These are phyloP conservation scores for Eutrema salsugineum DNA, from an alignment of 441 rosid genomes.

Conservation along the genomic window DNA sequence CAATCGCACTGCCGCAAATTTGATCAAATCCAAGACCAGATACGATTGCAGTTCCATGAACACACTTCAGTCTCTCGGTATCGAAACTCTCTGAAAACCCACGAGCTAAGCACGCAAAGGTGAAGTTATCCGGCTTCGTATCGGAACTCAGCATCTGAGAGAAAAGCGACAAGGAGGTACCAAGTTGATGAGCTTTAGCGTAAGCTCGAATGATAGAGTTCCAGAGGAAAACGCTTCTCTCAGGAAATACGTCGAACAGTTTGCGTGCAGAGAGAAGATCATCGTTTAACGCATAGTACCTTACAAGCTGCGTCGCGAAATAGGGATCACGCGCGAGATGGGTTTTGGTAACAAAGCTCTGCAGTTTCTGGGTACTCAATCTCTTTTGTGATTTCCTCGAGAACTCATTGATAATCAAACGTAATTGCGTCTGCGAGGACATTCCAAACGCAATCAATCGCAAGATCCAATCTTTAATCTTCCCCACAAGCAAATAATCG, in stretches of 20 bases:
- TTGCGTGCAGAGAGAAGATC: slow-evolving; percentile 52
- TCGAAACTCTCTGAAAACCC: slow-evolving; percentile 54
- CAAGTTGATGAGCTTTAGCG: slow-evolving; percentile 43
- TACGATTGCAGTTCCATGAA: slow-evolving; percentile 54
- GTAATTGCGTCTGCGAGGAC: slow-evolving; percentile 24
- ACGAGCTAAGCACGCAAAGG: slow-evolving; percentile 66
- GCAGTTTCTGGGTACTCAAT: slow-evolving; percentile 54
- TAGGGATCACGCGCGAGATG: slow-evolving; percentile 57
- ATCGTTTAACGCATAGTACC: slow-evolving; percentile 45
- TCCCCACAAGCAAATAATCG: not conserved
- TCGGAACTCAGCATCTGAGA: slow-evolving; percentile 44
- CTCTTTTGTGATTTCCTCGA: slow-evolving; percentile 46
- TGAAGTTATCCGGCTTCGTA: slow-evolving; percentile 62
- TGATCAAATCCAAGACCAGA: slow-evolving; percentile 64
- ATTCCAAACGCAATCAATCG: slow-evolving; percentile 1
- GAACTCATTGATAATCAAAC: slow-evolving; percentile 37
- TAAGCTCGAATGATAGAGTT: slow-evolving; percentile 73
- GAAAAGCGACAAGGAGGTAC: slow-evolving; percentile 37
- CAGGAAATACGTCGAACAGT: slow-evolving; percentile 72
- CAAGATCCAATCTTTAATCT: slow-evolving; percentile 5
- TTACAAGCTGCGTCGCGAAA: slow-evolving; percentile 54
- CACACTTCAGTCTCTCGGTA: slow-evolving; percentile 39
- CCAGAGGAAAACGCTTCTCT: slow-evolving; percentile 79
- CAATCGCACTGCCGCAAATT: slow-evolving; percentile 58
- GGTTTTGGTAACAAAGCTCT: slow-evolving; percentile 52